Evolutionary conservation across 2,329 filamentous ascomycete genomes (phyloP), one percentile per base, ranked within the genome.

Genomic region (Sarocladium oryzae): DNA sequence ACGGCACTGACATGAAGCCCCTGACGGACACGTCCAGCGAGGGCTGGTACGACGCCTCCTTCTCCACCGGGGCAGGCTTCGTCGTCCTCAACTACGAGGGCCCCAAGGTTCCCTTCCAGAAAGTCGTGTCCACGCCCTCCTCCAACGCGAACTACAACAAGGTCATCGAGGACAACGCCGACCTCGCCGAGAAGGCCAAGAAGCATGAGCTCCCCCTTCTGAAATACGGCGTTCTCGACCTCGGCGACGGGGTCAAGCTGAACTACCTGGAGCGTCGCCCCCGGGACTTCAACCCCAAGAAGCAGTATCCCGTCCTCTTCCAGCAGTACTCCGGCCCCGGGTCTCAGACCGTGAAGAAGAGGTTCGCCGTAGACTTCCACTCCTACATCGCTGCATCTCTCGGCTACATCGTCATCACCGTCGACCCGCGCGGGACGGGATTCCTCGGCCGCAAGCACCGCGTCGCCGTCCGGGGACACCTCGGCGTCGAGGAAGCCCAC

Each of bases 281-380:
- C 5, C 87, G 91, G 1, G 86, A 96, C 67, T 99, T 97, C 64
- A 80, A 90, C 65, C 74, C 82, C 16, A 84, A 82, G 60, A 91
- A 88, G 69, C 84, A 87, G 63, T 97, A 99, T 60, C 93, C 93
- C 0, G 90, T 99, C 1, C 79, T 99, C 4, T 99, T 99, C 75
- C 86, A 88, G 61, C 85, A 96, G 53, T 99, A 99, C 72, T 92
- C 89, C 21, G 93, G 93, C 0, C 93, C 93, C 0, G 89, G 87
- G n/a, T 96, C 90, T 16, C 95, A 99, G 65, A 81, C 80, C 7
- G 93, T 99, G 2, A 76, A 81, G 60, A 91, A 92, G 64, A 78
- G 69, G 52, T 99, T 96, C 70, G 69, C 66, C 9, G 82, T 99
- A 53, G 88, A 96, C 65, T 99, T 95, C 65, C 89, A 97, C 64